Evolutionary conservation across 306 rosid genomes (phyloP).

Genomic region (Boehmeria nivea): DNA sequence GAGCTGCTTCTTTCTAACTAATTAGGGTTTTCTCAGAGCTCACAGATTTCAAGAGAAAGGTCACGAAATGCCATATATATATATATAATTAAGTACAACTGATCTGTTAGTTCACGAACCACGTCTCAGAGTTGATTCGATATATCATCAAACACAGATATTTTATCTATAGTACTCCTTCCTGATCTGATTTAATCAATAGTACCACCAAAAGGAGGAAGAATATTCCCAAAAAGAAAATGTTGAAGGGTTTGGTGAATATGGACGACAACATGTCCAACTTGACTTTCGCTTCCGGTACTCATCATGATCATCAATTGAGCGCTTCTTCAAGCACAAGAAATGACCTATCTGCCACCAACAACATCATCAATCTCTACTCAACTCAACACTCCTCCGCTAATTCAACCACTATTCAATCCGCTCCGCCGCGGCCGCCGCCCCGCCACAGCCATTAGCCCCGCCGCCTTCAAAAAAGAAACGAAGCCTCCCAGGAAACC

Average conservation of each 20-base stretch:
- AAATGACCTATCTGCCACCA: slow-evolving; percentile 32
- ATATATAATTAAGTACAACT: not conserved
- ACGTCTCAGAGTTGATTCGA: not conserved
- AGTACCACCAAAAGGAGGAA: not conserved
- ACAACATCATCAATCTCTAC: slow-evolving; percentile 10
- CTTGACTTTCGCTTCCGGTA: slow-evolving; percentile 67
- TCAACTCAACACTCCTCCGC: slow-evolving; percentile 38
- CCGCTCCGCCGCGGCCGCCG: slow-evolving; percentile 22
- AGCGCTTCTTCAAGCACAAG: slow-evolving; percentile 58
- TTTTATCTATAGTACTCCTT: not conserved
- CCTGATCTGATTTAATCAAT: not conserved
- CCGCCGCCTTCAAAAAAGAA: slow-evolving; percentile 57
- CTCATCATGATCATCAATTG: slow-evolving; percentile 16
- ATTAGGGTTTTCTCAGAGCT: slow-evolving; percentile 10
- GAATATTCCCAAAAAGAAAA: slow-evolving; percentile 2
- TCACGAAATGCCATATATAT: not conserved
- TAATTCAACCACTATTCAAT: slow-evolving; percentile 41
- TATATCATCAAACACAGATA: not conserved
- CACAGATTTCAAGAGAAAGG: not conserved
- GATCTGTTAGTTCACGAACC: not conserved
- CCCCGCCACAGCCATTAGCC: slow-evolving; percentile 20
- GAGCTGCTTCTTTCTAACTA: not conserved
- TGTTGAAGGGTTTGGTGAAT: slow-evolving; percentile 39
- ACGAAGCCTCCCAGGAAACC: slow-evolving; percentile 79
- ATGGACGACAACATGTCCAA: slow-evolving; percentile 63